Base-by-base conservation (phyloP, 768 basidiomycete genomes). In the Saitozyma sp. region DNA sequence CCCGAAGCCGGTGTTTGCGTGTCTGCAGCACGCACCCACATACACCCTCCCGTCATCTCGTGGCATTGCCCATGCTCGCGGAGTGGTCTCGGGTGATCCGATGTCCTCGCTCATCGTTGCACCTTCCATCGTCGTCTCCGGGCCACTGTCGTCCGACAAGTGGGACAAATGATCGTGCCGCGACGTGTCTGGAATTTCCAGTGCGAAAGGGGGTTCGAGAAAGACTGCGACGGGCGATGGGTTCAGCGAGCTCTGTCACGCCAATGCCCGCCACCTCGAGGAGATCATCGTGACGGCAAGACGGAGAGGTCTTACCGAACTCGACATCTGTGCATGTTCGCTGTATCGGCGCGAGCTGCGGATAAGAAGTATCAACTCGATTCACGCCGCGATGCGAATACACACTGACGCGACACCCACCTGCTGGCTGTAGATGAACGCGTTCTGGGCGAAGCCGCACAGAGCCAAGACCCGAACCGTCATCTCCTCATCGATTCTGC, bases 391-490 rank as follows among this genome's bases (percentile, higher is more conserved):
- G 19, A n/a, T 37, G 50, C 38, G 17, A 6, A 2, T 49, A 20
- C 39, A 9, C 16, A 41, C 56, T 37, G 41, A 57, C 13, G 43
- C 14, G 9, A 17, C 37, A 40, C 62, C 9, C n/a, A 70, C 76
- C 69, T 77, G 75, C 59, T 69, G 74, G n/a, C 53, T 62, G 66
- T 75, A 70, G 60, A 78, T 76, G 51, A 63, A 54, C 10, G 75
- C 70, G 58, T 78, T 78, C 54, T 78, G 77, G 6, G 77, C 75
- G 68, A 75, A 78, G 16, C 77, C 77, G 37, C 75, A 76, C 37
- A 78, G 66, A 20, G 74, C 73, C 9, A 78, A 52, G 20, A 78
- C 75, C 57, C 71, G 45, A 17, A 46, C 3, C 5, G 29, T 29
- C 29, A 29, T 29, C 29, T 29, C 29, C 29, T 29, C 29, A 5